A percentile compares a stretch with the other conserved stretches of the same genome.
Conservation (phyloP, 805 yeast species). For the Priceomyces castillae region DNA sequence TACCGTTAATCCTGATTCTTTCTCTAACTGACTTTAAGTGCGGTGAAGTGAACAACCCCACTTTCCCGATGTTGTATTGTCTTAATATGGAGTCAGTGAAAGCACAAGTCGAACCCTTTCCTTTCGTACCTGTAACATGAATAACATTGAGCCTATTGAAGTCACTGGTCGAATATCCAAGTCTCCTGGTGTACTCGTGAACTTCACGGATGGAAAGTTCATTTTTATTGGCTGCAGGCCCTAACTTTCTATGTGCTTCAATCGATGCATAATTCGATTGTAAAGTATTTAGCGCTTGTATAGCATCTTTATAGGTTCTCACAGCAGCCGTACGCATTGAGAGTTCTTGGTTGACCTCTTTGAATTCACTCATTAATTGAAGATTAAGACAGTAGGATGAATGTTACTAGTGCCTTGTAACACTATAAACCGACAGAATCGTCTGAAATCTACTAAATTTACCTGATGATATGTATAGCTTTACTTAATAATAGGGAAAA, state of each 20-base stretch:
- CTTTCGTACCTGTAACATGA: conserved; percentile 97
- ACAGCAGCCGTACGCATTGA: conserved; percentile 11
- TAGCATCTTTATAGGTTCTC: conserved; percentile 62
- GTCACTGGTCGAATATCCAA: conserved; percentile 52
- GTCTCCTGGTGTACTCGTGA: conserved; percentile 41
- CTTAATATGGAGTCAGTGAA: conserved; percentile 77
- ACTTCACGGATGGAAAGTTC: conserved; percentile 80
- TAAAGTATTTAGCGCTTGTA: conserved; percentile 74
- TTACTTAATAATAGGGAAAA: too few species aligned
- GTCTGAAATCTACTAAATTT: too few species aligned
- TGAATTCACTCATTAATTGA: conserved; percentile 5
- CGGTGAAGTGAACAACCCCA: conserved; percentile 96
- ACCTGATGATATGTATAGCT: too few species aligned
- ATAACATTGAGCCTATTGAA: conserved; percentile 73
- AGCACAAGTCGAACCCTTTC: conserved; percentile 98
- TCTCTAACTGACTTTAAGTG: conserved; percentile 92
- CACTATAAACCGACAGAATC: too few species aligned
- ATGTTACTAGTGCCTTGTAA: too few species aligned
- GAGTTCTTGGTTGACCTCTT: background rate
- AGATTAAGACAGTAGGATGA: background rate
- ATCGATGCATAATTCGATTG: conserved; percentile 91
- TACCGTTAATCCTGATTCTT: conserved; percentile 82
- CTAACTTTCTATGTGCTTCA: conserved; percentile 75
- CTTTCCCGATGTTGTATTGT: conserved; percentile 62
- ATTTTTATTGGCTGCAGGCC: conserved; percentile 53